A percentile compares a stretch with the other conserved stretches of the same genome.
Conservation (phyloP, 2,329 filamentous ascomycete genomes). For the Trichoderma guizhouense region DNA sequence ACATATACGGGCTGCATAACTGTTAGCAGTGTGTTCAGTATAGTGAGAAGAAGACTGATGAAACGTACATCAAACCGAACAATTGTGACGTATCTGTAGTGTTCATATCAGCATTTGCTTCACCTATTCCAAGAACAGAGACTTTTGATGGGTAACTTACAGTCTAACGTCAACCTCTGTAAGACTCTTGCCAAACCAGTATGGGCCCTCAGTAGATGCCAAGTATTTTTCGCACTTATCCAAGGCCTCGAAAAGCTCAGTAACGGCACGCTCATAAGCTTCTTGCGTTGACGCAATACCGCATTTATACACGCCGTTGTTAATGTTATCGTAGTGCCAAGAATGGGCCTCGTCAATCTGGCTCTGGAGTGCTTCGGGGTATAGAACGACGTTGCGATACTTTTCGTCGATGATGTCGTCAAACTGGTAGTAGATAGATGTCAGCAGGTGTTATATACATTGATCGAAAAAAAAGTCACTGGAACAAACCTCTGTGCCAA, state of each 20-base stretch:
- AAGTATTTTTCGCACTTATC: slow-evolving; percentile 73
- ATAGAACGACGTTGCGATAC: slow-evolving; percentile 60
- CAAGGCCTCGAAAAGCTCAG: slow-evolving; percentile 67
- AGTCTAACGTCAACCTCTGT: slow-evolving; percentile 80
- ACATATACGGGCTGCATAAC: slow-evolving; percentile 60
- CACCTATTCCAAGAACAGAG: not conserved
- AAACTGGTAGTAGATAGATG: slow-evolving; percentile 47
- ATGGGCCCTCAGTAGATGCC: slow-evolving; percentile 50
- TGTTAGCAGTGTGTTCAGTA: not conserved
- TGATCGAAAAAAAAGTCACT: not conserved
- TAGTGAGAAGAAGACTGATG: not conserved
- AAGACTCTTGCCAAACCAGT: slow-evolving; percentile 67
- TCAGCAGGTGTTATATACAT: not conserved
- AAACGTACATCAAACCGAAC: slow-evolving; percentile 58
- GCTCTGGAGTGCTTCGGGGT: slow-evolving; percentile 57
- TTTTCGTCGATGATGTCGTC: slow-evolving; percentile 62
- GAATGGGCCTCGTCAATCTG: slow-evolving; percentile 72
- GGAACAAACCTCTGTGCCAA: slow-evolving; percentile 63
- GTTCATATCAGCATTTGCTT: not conserved
- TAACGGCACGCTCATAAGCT: slow-evolving; percentile 73
- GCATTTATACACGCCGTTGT: slow-evolving; percentile 67
- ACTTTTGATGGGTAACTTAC: slow-evolving; percentile 30
- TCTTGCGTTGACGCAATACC: slow-evolving; percentile 80
- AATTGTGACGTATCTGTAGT: slow-evolving; percentile 58
- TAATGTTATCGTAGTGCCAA: slow-evolving; percentile 73